Conservation (phyloP, 192 early-diverging fungal genomes). For the Hyaloraphidium curvatum region DNA sequence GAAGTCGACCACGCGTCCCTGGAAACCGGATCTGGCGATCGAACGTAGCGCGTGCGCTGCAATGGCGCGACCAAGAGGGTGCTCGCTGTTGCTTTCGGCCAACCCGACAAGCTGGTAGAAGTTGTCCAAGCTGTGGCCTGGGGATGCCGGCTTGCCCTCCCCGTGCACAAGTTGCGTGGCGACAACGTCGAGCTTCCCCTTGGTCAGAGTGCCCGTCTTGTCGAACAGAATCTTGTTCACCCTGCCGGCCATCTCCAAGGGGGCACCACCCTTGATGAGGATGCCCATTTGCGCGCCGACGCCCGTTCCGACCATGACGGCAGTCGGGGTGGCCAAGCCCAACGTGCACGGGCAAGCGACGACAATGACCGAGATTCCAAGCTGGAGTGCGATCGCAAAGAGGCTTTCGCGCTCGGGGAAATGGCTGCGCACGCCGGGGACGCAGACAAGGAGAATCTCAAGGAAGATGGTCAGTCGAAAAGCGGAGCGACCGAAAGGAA, state of each 20-base stretch:
- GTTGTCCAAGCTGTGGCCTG: background rate
- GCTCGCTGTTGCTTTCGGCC: conserved; percentile 69
- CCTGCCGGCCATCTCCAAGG: conserved; percentile 58
- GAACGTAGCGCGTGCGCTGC: conserved; percentile 20
- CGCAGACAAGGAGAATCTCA: conserved; percentile 2
- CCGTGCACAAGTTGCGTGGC: background rate
- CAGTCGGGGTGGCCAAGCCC: conserved; percentile 89
- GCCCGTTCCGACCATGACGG: conserved; percentile 96
- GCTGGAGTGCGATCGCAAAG: conserved; percentile 59
- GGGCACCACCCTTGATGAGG: conserved; percentile 84
- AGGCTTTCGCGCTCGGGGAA: conserved; percentile 11
- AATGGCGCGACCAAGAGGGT: conserved; percentile 54
- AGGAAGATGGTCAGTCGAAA: conserved; percentile 2
- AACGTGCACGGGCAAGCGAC: conserved; percentile 60
- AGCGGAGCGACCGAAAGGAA: background rate
- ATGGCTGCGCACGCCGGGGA: conserved; percentile 6
- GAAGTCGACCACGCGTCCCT: conserved; percentile 34
- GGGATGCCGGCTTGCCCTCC: background rate
- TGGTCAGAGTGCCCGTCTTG: conserved; percentile 92
- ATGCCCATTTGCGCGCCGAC: conserved; percentile 88
- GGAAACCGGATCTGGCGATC: conserved; percentile 11
- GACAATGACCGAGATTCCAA: conserved; percentile 87
- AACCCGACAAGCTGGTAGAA: conserved; percentile 33
- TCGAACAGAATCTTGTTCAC: conserved; percentile 86
- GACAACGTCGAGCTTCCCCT: conserved; percentile 27